Percentiles rank a stretch among this genome's conserved stretches.
These are phyloP conservation scores for Botrytis elliptica DNA, from an alignment of 2,329 filamentous ascomycete genomes.

Conservation along the genomic window DNA sequence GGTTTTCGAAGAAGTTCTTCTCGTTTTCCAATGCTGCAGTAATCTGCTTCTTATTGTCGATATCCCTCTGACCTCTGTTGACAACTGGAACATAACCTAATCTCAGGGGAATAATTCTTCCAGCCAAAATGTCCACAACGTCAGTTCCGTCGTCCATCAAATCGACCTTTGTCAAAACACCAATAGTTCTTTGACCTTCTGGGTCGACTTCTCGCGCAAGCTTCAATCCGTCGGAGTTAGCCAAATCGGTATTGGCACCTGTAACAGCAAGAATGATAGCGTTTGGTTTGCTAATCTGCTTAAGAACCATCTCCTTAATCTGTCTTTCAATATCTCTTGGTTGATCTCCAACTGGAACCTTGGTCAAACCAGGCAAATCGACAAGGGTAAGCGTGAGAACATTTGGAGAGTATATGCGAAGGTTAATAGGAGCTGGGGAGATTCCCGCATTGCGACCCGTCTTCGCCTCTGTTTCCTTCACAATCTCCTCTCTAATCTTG, in stretches of 20 bases:
- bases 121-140: constrained; percentile 96
- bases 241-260: constrained; percentile 94
- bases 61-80: constrained; percentile 95
- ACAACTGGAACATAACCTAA: constrained; percentile 97
- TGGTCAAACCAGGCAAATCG: constrained; percentile 93
- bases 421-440: constrained; percentile 93
- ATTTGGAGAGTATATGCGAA: constrained; percentile 97
- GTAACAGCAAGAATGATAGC: constrained; percentile 97
- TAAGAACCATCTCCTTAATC: constrained; percentile 96
- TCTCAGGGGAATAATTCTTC: constrained; percentile 91
- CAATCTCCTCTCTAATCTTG: constrained; percentile 97
- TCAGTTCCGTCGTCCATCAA: constrained; percentile 99
- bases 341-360: constrained; percentile 94
- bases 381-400: constrained; percentile 95
- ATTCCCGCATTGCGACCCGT: constrained; percentile 96
- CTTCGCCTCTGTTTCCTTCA: constrained; percentile 93
- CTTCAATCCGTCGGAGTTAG: constrained; percentile 97
- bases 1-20: constrained; percentile 96
- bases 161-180: constrained; percentile 97
- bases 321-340: constrained; percentile 95
- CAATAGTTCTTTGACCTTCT: constrained; percentile 95
- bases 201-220: constrained; percentile 95
- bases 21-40: constrained; percentile 87
- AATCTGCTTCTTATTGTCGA: constrained; percentile 97
- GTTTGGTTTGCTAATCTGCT: constrained; percentile 98